Conservation (phyloP, 805 yeast species). For the Torulaspora indica region DNA sequence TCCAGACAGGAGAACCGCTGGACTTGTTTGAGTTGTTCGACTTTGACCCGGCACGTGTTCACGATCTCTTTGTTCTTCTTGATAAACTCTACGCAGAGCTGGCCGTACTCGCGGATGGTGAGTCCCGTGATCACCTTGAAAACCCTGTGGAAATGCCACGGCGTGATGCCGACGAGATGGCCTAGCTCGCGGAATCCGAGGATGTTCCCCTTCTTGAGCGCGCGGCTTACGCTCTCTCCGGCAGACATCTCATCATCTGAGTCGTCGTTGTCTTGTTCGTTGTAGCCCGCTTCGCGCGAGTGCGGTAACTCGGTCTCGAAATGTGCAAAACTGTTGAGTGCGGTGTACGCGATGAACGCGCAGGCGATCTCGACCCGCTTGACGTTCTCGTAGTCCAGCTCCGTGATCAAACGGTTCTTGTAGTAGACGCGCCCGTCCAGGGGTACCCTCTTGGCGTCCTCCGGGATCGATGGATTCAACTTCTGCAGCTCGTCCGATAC, state of each 20-base stretch:
- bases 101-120: slow-evolving; percentile 87
- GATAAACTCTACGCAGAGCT: slow-evolving; percentile 65
- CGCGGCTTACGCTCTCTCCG: slow-evolving; percentile 16
- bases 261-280: slow-evolving; percentile 6
- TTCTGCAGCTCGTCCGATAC: slow-evolving; percentile 27
- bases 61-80: slow-evolving; percentile 32
- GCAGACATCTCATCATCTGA: slow-evolving; percentile 16
- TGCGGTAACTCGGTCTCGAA: slow-evolving; percentile 18
- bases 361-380: slow-evolving; percentile 26
- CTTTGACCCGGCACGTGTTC: slow-evolving; percentile 19
- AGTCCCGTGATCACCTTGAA: slow-evolving; percentile 81
- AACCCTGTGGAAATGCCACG: slow-evolving; percentile 93
- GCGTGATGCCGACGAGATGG: slow-evolving; percentile 71
- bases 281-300: background rate
- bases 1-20: slow-evolving; percentile 21
- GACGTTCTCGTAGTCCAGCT: slow-evolving; percentile 24
- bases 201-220: slow-evolving; percentile 65
- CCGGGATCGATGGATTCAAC: slow-evolving; percentile 25
- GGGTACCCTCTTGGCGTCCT: slow-evolving; percentile 21
- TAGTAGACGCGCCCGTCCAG: slow-evolving; percentile 21
- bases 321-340: slow-evolving; percentile 22
- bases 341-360: slow-evolving; percentile 25
- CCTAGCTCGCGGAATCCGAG: slow-evolving; percentile 84
- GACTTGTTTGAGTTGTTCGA: slow-evolving; percentile 13
- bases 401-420: slow-evolving; percentile 26